Evolutionary conservation across 306 rosid genomes (phyloP), one percentile per base, ranked within the genome.

Genomic region (Cicer chorassanicum): DNA sequence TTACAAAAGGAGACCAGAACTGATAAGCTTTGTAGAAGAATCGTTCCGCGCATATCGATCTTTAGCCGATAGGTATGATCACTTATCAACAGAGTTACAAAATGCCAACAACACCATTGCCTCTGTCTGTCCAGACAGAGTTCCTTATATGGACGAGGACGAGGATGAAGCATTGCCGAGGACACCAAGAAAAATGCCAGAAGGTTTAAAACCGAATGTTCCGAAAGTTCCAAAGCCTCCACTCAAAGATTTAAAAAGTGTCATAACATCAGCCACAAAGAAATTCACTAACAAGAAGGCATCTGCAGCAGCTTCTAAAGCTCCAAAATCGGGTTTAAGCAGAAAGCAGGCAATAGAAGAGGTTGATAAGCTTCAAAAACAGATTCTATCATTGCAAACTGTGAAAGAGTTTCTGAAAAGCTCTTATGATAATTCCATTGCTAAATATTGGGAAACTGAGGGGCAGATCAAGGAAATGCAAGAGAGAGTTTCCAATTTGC

Each of bases 101-200:
- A 95, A 90, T 79, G 99, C 99, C 77, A 95, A 95, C 88, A 92
- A 78, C 79, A 90, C 96, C 14, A 90, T 95, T 71, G 99, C 99
- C 77, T 81, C 93, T 40, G 88, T 85, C 65, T 95, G 84, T 65
- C 99, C 99, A 1, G 99, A 95, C 29, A 91, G 92, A 72, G 97
- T 92, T 73, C 93, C 96, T 56, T 79, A 84, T 71, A 90, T 95
- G 93, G 99, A 89, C n/a, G 99, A 90, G 54, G 99, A 95, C 12
- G 98, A 90, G 0, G 97, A 95, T 9, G 88, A 84, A 14, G 74
- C 75, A 24, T 24, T 87, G 38, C 85, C 87, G n/a, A 83, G 61
- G 72, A 10, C 74, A 16, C 54, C 78, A 0, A 89, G 24, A 75
- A 92, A 68, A 92, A 34, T 41, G 43, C 53, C 90, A 8, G 88